A percentile compares a stretch with the other conserved stretches of the same genome.
Conservation (phyloP, 2,329 filamentous ascomycete genomes). For the Phaeosphaeriaceae sp. region DNA sequence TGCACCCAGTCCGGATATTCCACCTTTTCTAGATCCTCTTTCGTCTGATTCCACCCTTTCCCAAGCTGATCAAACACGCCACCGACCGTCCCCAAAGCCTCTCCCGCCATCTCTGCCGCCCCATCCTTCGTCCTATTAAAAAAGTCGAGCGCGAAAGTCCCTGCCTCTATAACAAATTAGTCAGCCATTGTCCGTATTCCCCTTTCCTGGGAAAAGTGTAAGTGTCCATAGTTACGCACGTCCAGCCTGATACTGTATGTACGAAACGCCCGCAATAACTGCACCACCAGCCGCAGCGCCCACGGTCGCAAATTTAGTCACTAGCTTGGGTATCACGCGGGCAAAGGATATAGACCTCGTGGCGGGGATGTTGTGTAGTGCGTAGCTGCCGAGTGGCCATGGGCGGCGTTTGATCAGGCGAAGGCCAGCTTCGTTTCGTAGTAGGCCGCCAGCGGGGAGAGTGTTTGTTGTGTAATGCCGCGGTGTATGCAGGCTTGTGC, state of each 20-base stretch:
- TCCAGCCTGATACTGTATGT: conserved; percentile 93
- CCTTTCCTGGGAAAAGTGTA: too few species aligned
- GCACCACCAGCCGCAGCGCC: conserved; percentile 92
- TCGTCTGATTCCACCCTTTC: conserved; percentile 82
- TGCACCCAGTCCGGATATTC: conserved; percentile 79
- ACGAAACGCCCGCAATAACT: conserved; percentile 84
- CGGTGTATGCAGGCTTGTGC: conserved; percentile 65
- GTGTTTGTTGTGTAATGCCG: conserved; percentile 52
- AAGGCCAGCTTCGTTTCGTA: conserved; percentile 44
- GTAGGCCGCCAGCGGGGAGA: conserved; percentile 46
- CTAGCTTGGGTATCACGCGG: conserved; percentile 79
- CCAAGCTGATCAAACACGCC: conserved; percentile 80
- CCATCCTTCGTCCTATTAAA: conserved; percentile 75
- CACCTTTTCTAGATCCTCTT: conserved; percentile 74
- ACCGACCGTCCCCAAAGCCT: conserved; percentile 73
- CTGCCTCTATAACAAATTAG: conserved; percentile 67
- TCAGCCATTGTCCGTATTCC: not conserved
- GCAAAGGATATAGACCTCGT: conserved; percentile 70
- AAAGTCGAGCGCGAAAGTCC: conserved; percentile 77
- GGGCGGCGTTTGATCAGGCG: conserved; percentile 59
- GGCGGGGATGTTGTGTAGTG: conserved; percentile 79
- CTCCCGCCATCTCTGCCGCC: conserved; percentile 71
- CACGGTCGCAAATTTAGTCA: conserved; percentile 85
- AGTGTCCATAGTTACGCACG: too few species aligned
- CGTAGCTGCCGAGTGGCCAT: conserved; percentile 78